phyloP scores from a whole-genome alignment of 2,329 filamentous ascomycete species.

The Fusarium veterinarium region DNA sequence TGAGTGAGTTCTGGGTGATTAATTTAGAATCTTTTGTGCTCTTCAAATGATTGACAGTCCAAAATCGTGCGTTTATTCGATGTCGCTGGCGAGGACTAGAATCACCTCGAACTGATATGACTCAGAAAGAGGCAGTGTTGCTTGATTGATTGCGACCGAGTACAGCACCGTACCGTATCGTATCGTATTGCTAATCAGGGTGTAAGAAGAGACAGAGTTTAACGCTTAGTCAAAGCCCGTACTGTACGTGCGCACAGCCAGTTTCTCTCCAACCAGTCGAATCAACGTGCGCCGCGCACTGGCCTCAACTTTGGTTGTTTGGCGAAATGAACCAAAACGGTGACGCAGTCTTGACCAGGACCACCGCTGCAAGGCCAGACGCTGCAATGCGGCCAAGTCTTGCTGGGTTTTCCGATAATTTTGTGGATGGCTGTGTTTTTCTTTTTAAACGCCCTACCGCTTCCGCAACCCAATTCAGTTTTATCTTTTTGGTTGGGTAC shows the following conservation, averaged over 20 bases:
- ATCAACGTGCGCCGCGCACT: conserved; percentile 42
- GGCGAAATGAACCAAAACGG: conserved; percentile 41
- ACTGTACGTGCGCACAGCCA: conserved; percentile 22
- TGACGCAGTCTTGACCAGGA: conserved; percentile 40
- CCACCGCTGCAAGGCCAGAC: conserved; percentile 34
- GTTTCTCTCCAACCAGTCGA: conserved; percentile 30
- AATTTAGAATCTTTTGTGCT: conserved; percentile 1
- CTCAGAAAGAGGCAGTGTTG: conserved; percentile 38
- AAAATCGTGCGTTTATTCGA: background rate
- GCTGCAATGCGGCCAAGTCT: conserved; percentile 39
- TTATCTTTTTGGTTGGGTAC: conserved; percentile 30
- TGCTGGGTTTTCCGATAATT: conserved; percentile 27
- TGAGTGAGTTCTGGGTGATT: conserved; percentile 2
- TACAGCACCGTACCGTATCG: background rate
- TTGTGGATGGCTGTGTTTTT: conserved; percentile 29
- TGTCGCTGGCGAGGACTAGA: conserved; percentile 14
- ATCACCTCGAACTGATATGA: conserved; percentile 19
- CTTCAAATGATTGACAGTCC: background rate
- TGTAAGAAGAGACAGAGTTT: conserved; percentile 27
- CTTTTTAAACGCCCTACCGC: conserved; percentile 28
- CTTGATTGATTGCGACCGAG: background rate
- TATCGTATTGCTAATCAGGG: conserved; percentile 36
- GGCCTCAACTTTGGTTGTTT: conserved; percentile 27
- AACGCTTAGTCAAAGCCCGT: conserved; percentile 41
- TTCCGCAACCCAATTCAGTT: conserved; percentile 33